phyloP scores from a whole-genome alignment of 2,329 filamentous ascomycete species.

The Paecilomyces fulvus region DNA sequence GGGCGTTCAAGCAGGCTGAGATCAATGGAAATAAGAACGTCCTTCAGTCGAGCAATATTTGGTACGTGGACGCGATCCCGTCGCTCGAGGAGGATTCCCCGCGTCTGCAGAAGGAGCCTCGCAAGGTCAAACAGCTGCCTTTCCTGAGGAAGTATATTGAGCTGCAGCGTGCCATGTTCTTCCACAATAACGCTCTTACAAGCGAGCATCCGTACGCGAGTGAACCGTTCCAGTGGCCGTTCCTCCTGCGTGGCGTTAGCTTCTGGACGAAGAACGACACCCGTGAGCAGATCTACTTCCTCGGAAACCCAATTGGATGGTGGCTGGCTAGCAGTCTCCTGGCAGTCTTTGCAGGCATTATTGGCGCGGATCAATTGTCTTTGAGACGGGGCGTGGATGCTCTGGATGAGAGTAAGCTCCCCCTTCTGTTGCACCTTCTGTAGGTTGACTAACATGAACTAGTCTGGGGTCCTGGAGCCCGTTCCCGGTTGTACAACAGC shows the following conservation, averaged over 20 bases:
- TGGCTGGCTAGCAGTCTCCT: slow-evolving; percentile 90
- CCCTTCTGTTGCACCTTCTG: neutral
- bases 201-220: slow-evolving; percentile 95
- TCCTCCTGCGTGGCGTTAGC: slow-evolving; percentile 91
- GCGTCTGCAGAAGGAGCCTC: slow-evolving; percentile 66
- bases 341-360: slow-evolving; percentile 85
- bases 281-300: slow-evolving; percentile 94
- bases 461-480: slow-evolving; percentile 59
- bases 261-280: slow-evolving; percentile 99
- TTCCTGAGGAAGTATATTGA: slow-evolving; percentile 95
- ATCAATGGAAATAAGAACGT: slow-evolving; percentile 99
- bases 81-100: slow-evolving; percentile 62
- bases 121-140: slow-evolving; percentile 71
- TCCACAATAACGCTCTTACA: slow-evolving; percentile 96
- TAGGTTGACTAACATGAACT: slow-evolving; percentile 8
- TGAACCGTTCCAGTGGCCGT: slow-evolving; percentile 94
- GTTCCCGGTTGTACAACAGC: slow-evolving; percentile 92
- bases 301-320: slow-evolving; percentile 95
- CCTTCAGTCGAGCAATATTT: slow-evolving; percentile 80
- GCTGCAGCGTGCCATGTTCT: slow-evolving; percentile 96
- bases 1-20: slow-evolving; percentile 94
- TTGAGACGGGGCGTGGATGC: slow-evolving; percentile 88
- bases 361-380: slow-evolving; percentile 88
- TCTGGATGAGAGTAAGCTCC: slow-evolving; percentile 78
- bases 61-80: slow-evolving; percentile 88